Evolutionary conservation across 805 yeast genomes (phyloP).

Genomic region (Candida tallmaniae): DNA sequence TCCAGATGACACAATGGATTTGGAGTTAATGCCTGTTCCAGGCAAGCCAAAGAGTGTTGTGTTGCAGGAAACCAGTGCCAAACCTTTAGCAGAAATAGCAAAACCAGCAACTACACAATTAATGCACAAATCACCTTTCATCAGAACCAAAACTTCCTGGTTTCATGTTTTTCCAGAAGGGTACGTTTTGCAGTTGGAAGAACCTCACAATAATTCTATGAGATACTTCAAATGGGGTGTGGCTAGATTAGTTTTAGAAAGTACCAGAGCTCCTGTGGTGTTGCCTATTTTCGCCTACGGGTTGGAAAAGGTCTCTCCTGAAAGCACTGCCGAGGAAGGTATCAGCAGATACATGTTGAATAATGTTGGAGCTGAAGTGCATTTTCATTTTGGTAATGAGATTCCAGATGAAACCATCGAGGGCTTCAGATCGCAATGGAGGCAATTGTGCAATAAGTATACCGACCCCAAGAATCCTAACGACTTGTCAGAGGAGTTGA

Average conservation of each 20-base stretch:
- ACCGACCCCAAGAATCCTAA: constrained; percentile 46
- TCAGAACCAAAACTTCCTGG: constrained; percentile 73
- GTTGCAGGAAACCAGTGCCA: constrained; percentile 33
- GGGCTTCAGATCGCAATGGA: constrained; percentile 67
- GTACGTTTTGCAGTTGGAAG: constrained; percentile 77
- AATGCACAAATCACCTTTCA: constrained; percentile 46
- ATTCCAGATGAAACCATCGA: constrained; percentile 57
- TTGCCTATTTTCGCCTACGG: constrained; percentile 86
- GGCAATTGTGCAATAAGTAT: constrained; percentile 50
- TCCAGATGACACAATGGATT: constrained; percentile 65
- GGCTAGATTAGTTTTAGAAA: constrained; percentile 75
- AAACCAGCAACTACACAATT: constrained; percentile 28
- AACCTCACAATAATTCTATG: constrained; percentile 83
- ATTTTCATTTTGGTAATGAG: constrained; percentile 68
- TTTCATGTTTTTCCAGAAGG: constrained; percentile 95
- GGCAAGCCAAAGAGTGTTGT: constrained; percentile 17
- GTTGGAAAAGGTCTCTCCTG: constrained; percentile 83
- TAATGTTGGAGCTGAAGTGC: constrained; percentile 62
- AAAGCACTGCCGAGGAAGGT: constrained; percentile 53
- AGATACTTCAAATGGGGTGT: constrained; percentile 96
- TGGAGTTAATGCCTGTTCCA: constrained; percentile 28
- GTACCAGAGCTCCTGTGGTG: constrained; percentile 77
- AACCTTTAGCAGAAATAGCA: constrained; percentile 3
- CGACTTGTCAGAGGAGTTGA: constrained; percentile 61
- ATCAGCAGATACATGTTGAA: constrained; percentile 56